phyloP scores from a whole-genome alignment of 352 stramenopile species.

The Phytophthora pluvialis region DNA sequence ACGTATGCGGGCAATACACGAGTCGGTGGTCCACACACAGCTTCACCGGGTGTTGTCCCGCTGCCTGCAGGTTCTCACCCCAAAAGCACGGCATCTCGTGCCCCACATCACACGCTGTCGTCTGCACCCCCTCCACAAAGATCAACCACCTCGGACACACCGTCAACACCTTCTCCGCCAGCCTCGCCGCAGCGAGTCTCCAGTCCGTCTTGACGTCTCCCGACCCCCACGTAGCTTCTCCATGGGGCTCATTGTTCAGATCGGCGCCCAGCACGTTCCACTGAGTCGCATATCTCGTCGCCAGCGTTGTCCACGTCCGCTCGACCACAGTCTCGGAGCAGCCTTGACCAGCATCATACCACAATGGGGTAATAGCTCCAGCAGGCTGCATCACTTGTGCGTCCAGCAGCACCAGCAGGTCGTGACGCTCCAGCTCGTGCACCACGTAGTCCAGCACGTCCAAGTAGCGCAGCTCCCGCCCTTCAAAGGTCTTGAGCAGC shows the following conservation, averaged over 20 bases:
- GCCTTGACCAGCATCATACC: conserved; percentile 41
- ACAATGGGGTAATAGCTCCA: conserved; percentile 46
- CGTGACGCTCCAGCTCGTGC: conserved; percentile 31
- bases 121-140: conserved; percentile 62
- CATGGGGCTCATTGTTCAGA: conserved; percentile 69
- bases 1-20: conserved; percentile 60
- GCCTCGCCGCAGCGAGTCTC: conserved; percentile 42
- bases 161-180: conserved; percentile 32
- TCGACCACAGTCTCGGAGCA: conserved; percentile 30
- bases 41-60: conserved; percentile 20
- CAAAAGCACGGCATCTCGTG: conserved; percentile 53
- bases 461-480: conserved; percentile 46
- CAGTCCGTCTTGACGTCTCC: conserved; percentile 50
- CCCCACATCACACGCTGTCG: conserved; percentile 32
- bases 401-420: conserved; percentile 58
- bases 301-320: conserved; percentile 47
- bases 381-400: conserved; percentile 52
- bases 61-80: conserved; percentile 56
- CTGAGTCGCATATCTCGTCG: conserved; percentile 35
- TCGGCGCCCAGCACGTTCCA: conserved; percentile 65
- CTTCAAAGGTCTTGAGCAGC: conserved; percentile 37
- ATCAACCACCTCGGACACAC: conserved; percentile 56
- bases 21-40: conserved; percentile 50
- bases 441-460: conserved; percentile 64
- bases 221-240: conserved; percentile 51